phyloP scores from a whole-genome alignment of 2,329 filamentous ascomycete species.

The Trichophyton schoenleinii region DNA sequence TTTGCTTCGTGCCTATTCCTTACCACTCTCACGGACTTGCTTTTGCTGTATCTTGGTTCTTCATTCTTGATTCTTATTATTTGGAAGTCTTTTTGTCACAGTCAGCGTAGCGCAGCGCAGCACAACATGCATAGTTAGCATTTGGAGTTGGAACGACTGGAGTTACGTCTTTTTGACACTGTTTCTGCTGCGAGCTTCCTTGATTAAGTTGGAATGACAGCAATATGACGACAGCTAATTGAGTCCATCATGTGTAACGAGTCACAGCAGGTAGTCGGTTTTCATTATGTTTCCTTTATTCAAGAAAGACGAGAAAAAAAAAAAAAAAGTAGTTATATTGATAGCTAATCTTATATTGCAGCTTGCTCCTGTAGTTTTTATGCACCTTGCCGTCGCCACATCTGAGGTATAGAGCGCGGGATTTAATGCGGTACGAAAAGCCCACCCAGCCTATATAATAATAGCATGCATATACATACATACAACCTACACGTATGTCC shows the following conservation, averaged over 20 bases:
- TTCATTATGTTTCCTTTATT: neutral
- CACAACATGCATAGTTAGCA: neutral
- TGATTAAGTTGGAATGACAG: neutral
- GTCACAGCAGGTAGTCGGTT: neutral
- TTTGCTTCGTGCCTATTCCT: neutral
- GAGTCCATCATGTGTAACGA: neutral
- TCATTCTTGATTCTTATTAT: neutral
- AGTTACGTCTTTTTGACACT: neutral
- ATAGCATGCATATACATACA: neutral
- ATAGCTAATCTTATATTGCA: neutral
- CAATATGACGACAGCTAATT: neutral
- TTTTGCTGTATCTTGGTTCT: neutral
- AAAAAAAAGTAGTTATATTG: neutral
- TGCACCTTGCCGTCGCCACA: neutral
- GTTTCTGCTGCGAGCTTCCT: neutral
- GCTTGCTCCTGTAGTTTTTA: neutral
- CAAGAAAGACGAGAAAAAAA: neutral
- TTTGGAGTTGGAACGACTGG: neutral
- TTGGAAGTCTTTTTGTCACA: neutral
- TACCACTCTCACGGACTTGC: neutral
- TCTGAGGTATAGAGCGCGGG: neutral
- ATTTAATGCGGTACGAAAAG: neutral
- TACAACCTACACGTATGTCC: neutral
- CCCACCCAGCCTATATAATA: neutral
- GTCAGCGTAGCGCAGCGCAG: neutral